Percentiles rank a stretch among this genome's conserved stretches.
Conservation (phyloP, 2,329 filamentous ascomycete species). For the Magnaporthiopsis incrustans region DNA sequence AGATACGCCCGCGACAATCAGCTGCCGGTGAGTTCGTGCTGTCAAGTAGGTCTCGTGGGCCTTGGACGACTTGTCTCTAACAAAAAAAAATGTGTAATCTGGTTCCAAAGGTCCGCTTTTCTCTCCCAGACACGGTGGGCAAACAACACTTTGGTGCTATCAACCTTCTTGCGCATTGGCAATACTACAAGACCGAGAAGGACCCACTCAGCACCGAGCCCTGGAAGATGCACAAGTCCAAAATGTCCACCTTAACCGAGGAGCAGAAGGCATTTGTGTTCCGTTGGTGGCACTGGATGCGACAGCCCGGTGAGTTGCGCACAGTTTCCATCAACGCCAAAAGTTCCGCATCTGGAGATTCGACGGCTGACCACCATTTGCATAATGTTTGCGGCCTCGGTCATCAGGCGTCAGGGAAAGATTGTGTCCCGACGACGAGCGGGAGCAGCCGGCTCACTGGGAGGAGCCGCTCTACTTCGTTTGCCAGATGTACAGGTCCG, state of each 20-base stretch:
- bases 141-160: conserved; percentile 37
- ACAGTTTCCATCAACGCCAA: background rate
- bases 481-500: conserved; percentile 35
- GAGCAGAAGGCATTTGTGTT: conserved; percentile 27
- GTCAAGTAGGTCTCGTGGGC: background rate
- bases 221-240: conserved; percentile 18
- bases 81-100: background rate
- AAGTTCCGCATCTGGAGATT: background rate
- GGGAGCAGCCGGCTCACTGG: conserved; percentile 18
- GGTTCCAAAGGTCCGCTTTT: background rate
- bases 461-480: conserved; percentile 37
- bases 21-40: conserved; percentile 1
- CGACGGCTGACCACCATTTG: too few species aligned
- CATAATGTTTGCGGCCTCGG: background rate
- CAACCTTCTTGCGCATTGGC: conserved; percentile 40
- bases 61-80: background rate
- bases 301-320: conserved; percentile 12
- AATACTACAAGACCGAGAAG: conserved; percentile 35
- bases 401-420: background rate
- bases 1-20: conserved; percentile 33
- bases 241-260: conserved; percentile 21
- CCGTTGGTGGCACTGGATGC: conserved; percentile 19
- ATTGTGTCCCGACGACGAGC: background rate
- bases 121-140: conserved; percentile 24
- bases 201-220: conserved; percentile 19